A percentile compares a stretch with the other conserved stretches of the same genome.
Conservation (phyloP, 306 rosid genomes). For the Ochetophila trinervis region DNA sequence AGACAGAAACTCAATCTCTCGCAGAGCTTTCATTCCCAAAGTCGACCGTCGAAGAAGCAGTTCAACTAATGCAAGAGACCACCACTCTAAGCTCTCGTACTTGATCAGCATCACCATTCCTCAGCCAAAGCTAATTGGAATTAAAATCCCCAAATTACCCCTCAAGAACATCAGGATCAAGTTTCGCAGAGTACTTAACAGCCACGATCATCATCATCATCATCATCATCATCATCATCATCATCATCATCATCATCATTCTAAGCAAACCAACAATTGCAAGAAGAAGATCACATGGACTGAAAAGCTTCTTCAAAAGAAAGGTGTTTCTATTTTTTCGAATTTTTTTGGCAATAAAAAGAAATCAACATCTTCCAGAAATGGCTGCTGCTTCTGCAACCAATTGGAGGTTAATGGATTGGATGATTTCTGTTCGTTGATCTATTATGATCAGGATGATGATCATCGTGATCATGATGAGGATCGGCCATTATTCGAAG, state of each 20-base stretch:
- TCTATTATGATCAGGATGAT: too few species aligned
- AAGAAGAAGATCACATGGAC: constrained; percentile 3
- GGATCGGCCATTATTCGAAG: too few species aligned
- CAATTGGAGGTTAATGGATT: too few species aligned
- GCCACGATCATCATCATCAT: too few species aligned
- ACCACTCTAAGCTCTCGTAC: constrained; percentile 9
- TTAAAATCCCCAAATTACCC: constrained; percentile 31
- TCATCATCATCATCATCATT: background rate
- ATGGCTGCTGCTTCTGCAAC: too few species aligned
- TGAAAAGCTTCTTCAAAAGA: constrained; percentile 8
- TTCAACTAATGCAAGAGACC: background rate
- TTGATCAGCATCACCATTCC: constrained; percentile 20
- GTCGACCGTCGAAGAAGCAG: background rate
- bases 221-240: background rate
- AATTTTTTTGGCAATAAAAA: constrained; percentile 20
- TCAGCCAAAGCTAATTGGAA: constrained; percentile 29
- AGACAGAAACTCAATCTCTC: background rate
- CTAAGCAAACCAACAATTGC: background rate
- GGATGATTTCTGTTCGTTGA: too few species aligned
- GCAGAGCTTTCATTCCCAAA: background rate
- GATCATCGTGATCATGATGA: background rate
- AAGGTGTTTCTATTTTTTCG: constrained; percentile 19
- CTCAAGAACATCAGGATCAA: constrained; percentile 31
- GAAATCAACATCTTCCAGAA: background rate
- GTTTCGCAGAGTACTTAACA: constrained; percentile 8